Conservation (phyloP, 768 basidiomycete genomes). For the Leucosporidium scottii region DNA sequence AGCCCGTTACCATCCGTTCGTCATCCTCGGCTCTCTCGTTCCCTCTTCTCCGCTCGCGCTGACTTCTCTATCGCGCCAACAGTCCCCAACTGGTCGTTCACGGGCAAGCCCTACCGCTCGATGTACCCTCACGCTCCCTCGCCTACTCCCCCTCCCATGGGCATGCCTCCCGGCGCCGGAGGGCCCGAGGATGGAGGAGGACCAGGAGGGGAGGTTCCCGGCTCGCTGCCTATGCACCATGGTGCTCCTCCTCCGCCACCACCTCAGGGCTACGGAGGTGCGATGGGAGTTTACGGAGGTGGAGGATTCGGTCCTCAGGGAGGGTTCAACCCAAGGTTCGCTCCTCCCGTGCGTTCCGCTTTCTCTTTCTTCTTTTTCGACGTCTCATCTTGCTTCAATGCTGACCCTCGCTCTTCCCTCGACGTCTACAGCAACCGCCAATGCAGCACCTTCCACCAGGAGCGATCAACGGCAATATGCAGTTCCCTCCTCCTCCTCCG, state of each 20-base stretch:
- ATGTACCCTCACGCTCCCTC: slow-evolving; percentile 56
- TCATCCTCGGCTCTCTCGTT: not conserved
- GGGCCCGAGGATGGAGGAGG: not conserved
- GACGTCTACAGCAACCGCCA: no score
- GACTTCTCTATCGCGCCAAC: not conserved
- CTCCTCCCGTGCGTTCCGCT: not conserved
- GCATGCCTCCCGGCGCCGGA: not conserved
- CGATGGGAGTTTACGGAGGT: not conserved
- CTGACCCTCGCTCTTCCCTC: no score
- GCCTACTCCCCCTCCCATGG: not conserved
- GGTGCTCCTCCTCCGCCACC: not conserved
- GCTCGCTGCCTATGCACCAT: not conserved
- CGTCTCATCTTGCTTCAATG: not conserved
- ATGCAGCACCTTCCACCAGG: no score
- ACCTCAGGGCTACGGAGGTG: not conserved
- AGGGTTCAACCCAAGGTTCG: slow-evolving; percentile 3
- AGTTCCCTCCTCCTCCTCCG: no score
- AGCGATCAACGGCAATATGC: no score
- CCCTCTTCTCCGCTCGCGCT: not conserved
- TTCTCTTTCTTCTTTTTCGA: not conserved
- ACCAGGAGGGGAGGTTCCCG: not conserved
- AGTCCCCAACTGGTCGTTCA: slow-evolving; percentile 76
- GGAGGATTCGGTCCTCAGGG: not conserved
- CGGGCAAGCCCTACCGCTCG: slow-evolving; percentile 72
- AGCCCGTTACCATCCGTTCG: slow-evolving; percentile 45